Base-by-base conservation (phyloP, 202 grass and related monocot species). In the Elaeis oleifera region DNA sequence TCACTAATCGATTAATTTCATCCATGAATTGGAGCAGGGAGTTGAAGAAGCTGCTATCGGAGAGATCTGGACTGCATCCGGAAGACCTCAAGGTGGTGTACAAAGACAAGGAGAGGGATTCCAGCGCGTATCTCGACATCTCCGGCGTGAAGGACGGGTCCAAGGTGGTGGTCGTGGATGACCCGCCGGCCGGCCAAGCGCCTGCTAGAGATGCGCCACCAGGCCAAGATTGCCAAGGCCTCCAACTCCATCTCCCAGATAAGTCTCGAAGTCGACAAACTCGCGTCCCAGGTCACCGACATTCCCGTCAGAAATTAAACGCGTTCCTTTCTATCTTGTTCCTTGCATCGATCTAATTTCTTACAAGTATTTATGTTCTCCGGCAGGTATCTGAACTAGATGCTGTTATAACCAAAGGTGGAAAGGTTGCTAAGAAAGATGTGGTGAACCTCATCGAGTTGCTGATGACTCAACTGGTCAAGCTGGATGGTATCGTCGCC, bases 111-210 rank as follows among this genome's bases (percentile, higher is more conserved):
- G 49, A 3, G 49, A 51, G 49, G 49, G 49, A 51, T 13, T 28
- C 49, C 49, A n/a, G 22, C 5, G 49, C 48, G 49, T 65, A 51
- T 50, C 63, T 65, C 44, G 63, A 65, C 63, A 51, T 17, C 18
- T 19, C 63, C 22, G 63, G 63, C 49, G 63, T 65, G 49, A 65
- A 51, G 63, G 63, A 65, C 49, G 51, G 27, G 14, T 65, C 63
- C n/a, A 65, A 51, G 63, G 21, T 65, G 22, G 49, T 65, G 63
- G 4, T 65, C 16, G 63, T 16, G 5, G 63, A 65, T n/a, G 63
- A 65, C 63, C 63, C 63, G 39, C 49, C 23, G 63, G 49, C 5
- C 22, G 16, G 63, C 63, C 23, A 65, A 52, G 49, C 63, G 63
- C 63, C 23, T 65, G 23, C 63, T 53, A 5, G 63, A 65, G 63